Conservation (phyloP, 805 yeast species). For the Soucietia sequanensis region DNA sequence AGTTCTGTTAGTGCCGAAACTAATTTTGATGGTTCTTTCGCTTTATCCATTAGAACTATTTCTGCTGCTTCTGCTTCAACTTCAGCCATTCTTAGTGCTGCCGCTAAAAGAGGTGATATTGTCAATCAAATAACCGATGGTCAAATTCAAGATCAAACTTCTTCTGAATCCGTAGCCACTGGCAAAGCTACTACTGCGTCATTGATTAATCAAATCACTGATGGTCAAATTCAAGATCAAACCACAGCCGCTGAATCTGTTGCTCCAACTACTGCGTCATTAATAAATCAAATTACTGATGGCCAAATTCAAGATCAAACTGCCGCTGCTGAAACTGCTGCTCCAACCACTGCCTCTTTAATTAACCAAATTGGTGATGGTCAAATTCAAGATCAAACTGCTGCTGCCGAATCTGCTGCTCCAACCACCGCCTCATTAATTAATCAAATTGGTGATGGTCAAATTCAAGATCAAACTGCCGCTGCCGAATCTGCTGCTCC, state of each 20-base stretch:
- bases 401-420: too few species aligned
- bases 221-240: constrained; percentile 45
- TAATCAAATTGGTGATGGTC: constrained; percentile 32
- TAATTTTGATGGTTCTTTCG: constrained; percentile 28
- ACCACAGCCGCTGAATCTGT: constrained; percentile 12
- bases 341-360: constrained; percentile 22
- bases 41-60: constrained; percentile 28
- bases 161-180: constrained; percentile 14
- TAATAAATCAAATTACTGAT: constrained; percentile 16
- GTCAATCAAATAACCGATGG: constrained; percentile 23
- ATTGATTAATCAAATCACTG: constrained; percentile 42
- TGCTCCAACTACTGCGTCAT: constrained; percentile 14
- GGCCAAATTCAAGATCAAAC: constrained; percentile 29
- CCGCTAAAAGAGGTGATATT: constrained; percentile 7
- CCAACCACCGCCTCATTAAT: constrained; percentile 19
- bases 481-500: constrained; percentile 8
- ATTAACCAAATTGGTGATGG: constrained; percentile 48
- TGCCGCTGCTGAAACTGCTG: constrained; percentile 16
- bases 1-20: constrained; percentile 22
- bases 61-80: constrained; percentile 11
- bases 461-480: constrained; percentile 28
- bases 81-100: constrained; percentile 5
- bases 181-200: constrained; percentile 16
- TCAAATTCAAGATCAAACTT: constrained; percentile 23
- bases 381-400: constrained; percentile 39